A percentile compares a stretch with the other conserved stretches of the same genome.
These are phyloP conservation scores for Kwoniella mangroviensis DNA, from an alignment of 768 basidiomycete genomes.

Conservation along the genomic window DNA sequence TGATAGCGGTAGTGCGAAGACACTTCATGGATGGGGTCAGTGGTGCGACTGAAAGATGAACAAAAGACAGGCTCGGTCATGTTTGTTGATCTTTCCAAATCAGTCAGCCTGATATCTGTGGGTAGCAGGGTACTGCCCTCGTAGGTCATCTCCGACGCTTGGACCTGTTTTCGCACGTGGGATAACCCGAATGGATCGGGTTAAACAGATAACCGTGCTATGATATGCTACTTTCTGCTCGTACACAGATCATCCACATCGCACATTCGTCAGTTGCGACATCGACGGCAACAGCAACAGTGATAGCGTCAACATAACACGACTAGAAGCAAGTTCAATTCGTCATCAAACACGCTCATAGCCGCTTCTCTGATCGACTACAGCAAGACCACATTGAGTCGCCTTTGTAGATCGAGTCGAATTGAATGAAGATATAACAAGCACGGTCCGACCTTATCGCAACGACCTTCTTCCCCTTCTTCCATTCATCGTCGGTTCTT, in stretches of 20 bases:
- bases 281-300: too few relatives aligned
- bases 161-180: conserved; percentile 1
- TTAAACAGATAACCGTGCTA: conserved; percentile 11
- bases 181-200: conserved; percentile 3
- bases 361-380: too few relatives aligned
- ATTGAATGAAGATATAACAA: too few relatives aligned
- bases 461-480: background rate
- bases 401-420: background rate
- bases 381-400: too few relatives aligned
- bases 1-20: too few relatives aligned
- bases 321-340: background rate
- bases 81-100: background rate
- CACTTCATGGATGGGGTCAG: too few relatives aligned
- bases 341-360: background rate
- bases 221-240: background rate
- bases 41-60: background rate
- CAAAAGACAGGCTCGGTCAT: background rate
- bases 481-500: background rate
- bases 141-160: conserved; percentile 1
- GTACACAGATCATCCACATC: background rate
- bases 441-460: background rate
- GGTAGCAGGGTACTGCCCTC: background rate
- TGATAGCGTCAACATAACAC: background rate
- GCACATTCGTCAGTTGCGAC: too few relatives aligned
- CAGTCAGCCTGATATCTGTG: background rate